A percentile compares a stretch with the other conserved stretches of the same genome.
Evolutionary conservation across 108 stramenopile genomes (phyloP).

Genomic region (Cyclotella distinguenda): DNA sequence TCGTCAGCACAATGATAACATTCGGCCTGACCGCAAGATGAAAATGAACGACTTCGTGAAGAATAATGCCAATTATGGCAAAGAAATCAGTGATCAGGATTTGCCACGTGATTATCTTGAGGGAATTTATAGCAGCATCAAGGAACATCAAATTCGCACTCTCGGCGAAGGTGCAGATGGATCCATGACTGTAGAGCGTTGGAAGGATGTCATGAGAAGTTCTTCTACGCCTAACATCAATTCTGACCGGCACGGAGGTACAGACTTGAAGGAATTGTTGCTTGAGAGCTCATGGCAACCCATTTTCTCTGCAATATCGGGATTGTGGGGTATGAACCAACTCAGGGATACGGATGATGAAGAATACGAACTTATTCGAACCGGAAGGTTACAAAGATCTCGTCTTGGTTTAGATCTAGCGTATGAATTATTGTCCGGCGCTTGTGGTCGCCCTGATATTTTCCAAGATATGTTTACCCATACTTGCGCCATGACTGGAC

Average conservation of each 20-base stretch:
- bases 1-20: conserved; percentile 88
- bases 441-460: conserved; percentile 70
- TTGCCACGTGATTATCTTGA: conserved; percentile 86
- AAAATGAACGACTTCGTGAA: conserved; percentile 83
- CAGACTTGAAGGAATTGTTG: conserved; percentile 76
- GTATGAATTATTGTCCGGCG: conserved; percentile 69
- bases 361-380: conserved; percentile 30
- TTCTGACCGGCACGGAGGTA: conserved; percentile 3
- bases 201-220: conserved; percentile 79
- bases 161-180: conserved; percentile 89
- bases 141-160: conserved; percentile 84
- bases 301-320: conserved; percentile 75
- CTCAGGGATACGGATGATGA: conserved; percentile 17
- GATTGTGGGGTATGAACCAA: conserved; percentile 67
- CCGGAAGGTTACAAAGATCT: conserved; percentile 67
- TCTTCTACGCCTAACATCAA: conserved; percentile 9
- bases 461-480: conserved; percentile 72
- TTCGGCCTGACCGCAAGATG: conserved; percentile 94
- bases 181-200: conserved; percentile 86
- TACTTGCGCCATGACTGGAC: conserved; percentile 68
- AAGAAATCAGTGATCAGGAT: conserved; percentile 87
- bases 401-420: conserved; percentile 85
- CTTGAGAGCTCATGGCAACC: conserved; percentile 82
- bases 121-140: conserved; percentile 86
- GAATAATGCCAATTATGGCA: conserved; percentile 92